Conservation (phyloP, 345 rosid species). For the Fremontodendron californicum region DNA sequence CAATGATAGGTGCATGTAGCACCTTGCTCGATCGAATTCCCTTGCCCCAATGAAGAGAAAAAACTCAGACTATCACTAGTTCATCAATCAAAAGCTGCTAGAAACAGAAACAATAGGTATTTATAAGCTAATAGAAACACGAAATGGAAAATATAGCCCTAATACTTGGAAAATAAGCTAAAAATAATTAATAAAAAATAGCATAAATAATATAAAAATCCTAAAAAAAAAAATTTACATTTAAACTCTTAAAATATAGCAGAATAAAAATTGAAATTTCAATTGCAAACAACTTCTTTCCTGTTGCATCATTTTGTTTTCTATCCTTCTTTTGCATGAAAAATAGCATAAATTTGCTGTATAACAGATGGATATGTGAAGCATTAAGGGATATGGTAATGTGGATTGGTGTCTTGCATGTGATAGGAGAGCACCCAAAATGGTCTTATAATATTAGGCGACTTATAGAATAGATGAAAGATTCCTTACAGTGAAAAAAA, state of each 20-base stretch:
- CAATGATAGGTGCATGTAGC: not conserved
- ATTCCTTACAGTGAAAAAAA: not conserved
- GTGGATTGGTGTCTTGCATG: slow-evolving; percentile 6
- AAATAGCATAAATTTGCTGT: not conserved
- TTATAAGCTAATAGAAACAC: not conserved
- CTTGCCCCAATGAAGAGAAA: not conserved
- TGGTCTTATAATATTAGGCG: not conserved
- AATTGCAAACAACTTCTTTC: not conserved
- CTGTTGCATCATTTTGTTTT: not conserved
- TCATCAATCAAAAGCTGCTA: not conserved
- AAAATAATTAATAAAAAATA: not conserved
- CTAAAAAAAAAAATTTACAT: not conserved
- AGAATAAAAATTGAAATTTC: not conserved
- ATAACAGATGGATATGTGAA: not conserved
- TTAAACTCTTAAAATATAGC: not conserved
- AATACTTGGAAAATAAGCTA: not conserved
- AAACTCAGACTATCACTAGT: not conserved
- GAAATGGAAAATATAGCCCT: not conserved
- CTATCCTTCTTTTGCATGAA: not conserved
- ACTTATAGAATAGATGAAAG: not conserved
- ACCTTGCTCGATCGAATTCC: not conserved
- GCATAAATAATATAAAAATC: not conserved
- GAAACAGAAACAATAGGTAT: not conserved
- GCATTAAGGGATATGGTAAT: not conserved
- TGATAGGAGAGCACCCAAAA: not conserved